Evolutionary conservation across 2,329 filamentous ascomycete genomes (phyloP), one percentile per base, ranked within the genome.

Genomic region (Claviceps digitariae): DNA sequence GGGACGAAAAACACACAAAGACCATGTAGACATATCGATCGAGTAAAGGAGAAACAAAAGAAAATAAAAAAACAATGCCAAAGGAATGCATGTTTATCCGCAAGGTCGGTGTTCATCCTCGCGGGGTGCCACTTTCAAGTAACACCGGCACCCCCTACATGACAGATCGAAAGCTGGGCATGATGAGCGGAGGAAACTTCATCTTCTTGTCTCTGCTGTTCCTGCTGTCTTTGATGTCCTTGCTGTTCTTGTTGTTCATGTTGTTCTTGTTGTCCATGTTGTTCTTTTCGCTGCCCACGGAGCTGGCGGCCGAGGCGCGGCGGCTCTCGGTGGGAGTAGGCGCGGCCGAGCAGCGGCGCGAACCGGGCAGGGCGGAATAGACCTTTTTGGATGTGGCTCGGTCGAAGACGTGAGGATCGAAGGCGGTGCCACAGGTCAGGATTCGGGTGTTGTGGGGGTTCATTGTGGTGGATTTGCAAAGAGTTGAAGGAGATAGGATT

Each of bases 161-260:
- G 54, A 52, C 48, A 48, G 44, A 55, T 45, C 52, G 52, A 34
- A 56, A 52, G 27, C 44, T 31, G 20, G 54, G 54, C 52, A 34
- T 20, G 2, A 21, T 21, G 27, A 21, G 8, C 5, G 29, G 12
- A 10, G 46, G 29, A 48, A 43, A 15, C 52, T 54, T 54, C 34
- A 46, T 12, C 50, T 51, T 50, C 43, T 45, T 50, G 36, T 48
- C 48, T 38, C n/a, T 38, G 13, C 15, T 49, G 47, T 40, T 45
- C 48, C 25, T 50, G 48, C 38, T 52, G 36, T 44, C 38, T 38
- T 25, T 38, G 13, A 21, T 40, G 47, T 13, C 21, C 29, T 34
- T 34, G n/a, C n/a, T n/a, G n/a, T n/a, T 12, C 50, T 51, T 50
- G 48, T 45, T 50, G 36, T 48, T 38, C 48, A n/a, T 38, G 13